Evolutionary conservation across 2,329 filamentous ascomycete species (phyloP).

Genomic region (Scedosporium dehoogii): DNA sequence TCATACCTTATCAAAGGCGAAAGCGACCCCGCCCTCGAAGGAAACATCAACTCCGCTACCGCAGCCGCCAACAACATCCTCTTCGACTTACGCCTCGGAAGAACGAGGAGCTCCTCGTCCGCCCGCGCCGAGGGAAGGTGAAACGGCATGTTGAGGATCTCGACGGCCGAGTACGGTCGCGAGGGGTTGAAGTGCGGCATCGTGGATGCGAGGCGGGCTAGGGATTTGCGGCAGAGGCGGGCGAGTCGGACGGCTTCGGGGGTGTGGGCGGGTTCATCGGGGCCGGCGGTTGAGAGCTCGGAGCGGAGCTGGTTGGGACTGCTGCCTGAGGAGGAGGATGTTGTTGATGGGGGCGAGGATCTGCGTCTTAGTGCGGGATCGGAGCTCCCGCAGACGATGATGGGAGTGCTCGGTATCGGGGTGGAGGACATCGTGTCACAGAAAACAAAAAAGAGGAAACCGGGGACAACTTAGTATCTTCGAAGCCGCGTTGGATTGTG

Average conservation of each 20-base stretch:
- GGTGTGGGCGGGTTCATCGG: neutral
- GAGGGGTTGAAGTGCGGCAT: slow-evolving; percentile 19
- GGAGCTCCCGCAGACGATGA: slow-evolving; percentile 4
- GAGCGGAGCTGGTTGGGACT: neutral
- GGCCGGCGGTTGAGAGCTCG: neutral
- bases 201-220: slow-evolving; percentile 17
- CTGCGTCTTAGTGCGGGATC: neutral
- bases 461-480: no score
- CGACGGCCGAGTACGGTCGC: slow-evolving; percentile 21
- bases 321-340: neutral
- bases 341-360: neutral
- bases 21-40: slow-evolving; percentile 22
- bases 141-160: slow-evolving; percentile 24
- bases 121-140: slow-evolving; percentile 16
- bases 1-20: slow-evolving; percentile 28
- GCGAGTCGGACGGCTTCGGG: slow-evolving; percentile 19
- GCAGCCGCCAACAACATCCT: slow-evolving; percentile 20
- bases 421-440: neutral
- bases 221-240: slow-evolving; percentile 17
- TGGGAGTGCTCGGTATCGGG: neutral
- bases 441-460: no score
- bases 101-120: slow-evolving; percentile 19
- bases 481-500: no score
- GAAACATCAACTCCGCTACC: slow-evolving; percentile 23
- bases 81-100: slow-evolving; percentile 24